Evolutionary conservation across 148 eudicot genomes (phyloP).

Genomic region (Drosera capensis): DNA sequence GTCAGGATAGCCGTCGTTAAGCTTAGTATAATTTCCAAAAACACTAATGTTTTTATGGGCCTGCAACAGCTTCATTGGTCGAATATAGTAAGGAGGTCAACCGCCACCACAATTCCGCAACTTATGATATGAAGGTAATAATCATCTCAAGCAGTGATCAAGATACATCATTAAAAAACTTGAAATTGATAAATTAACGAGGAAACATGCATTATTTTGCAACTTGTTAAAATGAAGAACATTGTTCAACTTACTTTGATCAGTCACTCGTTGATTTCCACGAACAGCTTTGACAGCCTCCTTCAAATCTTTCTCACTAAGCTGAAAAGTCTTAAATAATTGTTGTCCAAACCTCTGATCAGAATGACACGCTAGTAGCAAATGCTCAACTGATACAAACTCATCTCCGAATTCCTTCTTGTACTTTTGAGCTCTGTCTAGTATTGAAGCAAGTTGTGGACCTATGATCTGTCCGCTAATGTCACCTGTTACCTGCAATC

Average conservation of each 20-base stretch:
- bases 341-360: conserved; percentile 80
- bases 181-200: conserved; percentile 1
- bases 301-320: conserved; percentile 71
- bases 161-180: background rate
- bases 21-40: too few species aligned
- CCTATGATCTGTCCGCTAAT: conserved; percentile 77
- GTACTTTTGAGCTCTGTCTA: conserved; percentile 66
- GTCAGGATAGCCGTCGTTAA: too few species aligned
- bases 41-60: too few species aligned
- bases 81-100: too few species aligned
- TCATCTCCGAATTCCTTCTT: conserved; percentile 87
- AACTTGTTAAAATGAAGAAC: background rate
- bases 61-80: too few species aligned
- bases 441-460: conserved; percentile 37
- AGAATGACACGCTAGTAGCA: conserved; percentile 55
- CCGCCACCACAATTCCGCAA: too few species aligned
- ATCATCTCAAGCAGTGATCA: too few species aligned
- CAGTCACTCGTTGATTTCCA: conserved; percentile 91
- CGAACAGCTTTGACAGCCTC: conserved; percentile 83
- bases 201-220: too few species aligned
- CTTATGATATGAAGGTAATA: too few species aligned
- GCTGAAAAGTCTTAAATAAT: conserved; percentile 50
- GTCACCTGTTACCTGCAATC: conserved; percentile 65
- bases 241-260: conserved; percentile 55
- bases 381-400: conserved; percentile 94